phyloP scores from a whole-genome alignment of 2,329 filamentous ascomycete species.

The Xylaria multiplex region DNA sequence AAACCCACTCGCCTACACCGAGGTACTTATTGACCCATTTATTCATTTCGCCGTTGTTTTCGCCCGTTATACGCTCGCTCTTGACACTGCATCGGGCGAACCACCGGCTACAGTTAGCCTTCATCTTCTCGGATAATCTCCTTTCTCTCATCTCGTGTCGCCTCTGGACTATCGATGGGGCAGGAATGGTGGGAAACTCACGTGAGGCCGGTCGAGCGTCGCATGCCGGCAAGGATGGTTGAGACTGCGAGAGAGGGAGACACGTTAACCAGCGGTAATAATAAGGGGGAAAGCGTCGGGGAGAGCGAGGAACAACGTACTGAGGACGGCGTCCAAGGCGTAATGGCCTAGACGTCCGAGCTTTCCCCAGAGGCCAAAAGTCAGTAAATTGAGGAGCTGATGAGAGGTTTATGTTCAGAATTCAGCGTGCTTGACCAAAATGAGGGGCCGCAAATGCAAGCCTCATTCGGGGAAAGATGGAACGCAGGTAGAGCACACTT shows the following conservation, averaged over 20 bases:
- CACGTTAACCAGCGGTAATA: constrained; percentile 21
- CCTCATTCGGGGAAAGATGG: constrained; percentile 2
- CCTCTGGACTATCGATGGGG: constrained; percentile 8
- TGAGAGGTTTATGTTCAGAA: constrained; percentile 54
- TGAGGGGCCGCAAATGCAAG: constrained; percentile 1
- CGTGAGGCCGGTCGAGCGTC: constrained; percentile 97
- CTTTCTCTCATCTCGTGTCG: constrained; percentile 16
- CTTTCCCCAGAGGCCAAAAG: constrained; percentile 77
- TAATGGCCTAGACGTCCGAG: constrained; percentile 93
- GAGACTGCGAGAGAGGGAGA: constrained; percentile 71
- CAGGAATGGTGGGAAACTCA: constrained; percentile 65
- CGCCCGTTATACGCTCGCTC: constrained; percentile 82
- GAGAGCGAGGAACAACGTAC: constrained; percentile 62
- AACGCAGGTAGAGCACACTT: constrained; percentile 27
- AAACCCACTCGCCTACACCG: constrained; percentile 94
- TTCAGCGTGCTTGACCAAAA: constrained; percentile 40
- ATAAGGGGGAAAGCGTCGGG: not conserved
- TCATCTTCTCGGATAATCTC: not conserved
- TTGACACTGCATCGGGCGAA: constrained; percentile 77
- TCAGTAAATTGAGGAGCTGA: constrained; percentile 73
- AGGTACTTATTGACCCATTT: constrained; percentile 95
- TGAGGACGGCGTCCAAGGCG: constrained; percentile 92
- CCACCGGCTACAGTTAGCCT: constrained; percentile 22
- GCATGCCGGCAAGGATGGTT: constrained; percentile 94
- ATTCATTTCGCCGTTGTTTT: constrained; percentile 83